Conservation (phyloP, 257 asterid genomes). For the Rhazya stricta region DNA sequence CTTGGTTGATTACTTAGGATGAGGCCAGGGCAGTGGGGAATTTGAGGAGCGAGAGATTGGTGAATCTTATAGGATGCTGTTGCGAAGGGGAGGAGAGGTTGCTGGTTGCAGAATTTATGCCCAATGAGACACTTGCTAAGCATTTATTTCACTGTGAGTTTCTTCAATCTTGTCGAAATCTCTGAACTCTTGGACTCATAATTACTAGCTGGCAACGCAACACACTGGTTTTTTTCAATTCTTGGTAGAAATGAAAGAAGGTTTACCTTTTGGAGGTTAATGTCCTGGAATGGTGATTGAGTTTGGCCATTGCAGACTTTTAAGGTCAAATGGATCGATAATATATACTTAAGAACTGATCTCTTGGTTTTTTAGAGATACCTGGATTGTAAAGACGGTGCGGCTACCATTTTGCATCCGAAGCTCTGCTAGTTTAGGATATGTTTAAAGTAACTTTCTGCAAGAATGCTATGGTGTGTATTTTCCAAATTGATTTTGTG, state of each 20-base stretch:
- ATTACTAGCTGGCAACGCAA: background rate
- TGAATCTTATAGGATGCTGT: conserved; percentile 45
- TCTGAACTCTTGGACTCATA: background rate
- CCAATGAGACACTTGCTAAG: conserved; percentile 47
- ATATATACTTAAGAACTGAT: background rate
- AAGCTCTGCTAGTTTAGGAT: background rate
- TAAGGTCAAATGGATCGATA: background rate
- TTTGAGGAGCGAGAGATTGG: conserved; percentile 40
- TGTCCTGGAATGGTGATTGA: background rate
- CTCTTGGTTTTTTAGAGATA: background rate
- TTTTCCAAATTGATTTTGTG: background rate
- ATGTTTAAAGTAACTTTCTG: background rate
- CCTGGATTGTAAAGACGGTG: background rate
- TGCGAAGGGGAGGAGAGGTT: conserved; percentile 41
- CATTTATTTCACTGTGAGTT: conserved; percentile 51
- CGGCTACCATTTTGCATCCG: background rate
- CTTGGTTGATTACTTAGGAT: conserved; percentile 20
- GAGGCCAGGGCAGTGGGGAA: conserved; percentile 44
- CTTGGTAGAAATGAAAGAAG: background rate
- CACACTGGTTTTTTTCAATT: background rate
- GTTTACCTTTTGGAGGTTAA: background rate
- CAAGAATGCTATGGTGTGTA: background rate
- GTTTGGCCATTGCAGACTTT: background rate
- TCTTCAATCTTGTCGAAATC: background rate
- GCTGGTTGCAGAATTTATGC: conserved; percentile 51